A percentile compares a stretch with the other conserved stretches of the same genome.
Evolutionary conservation across 2,329 filamentous ascomycete species (phyloP).

Genomic region (Trichoderma endophyticum): DNA sequence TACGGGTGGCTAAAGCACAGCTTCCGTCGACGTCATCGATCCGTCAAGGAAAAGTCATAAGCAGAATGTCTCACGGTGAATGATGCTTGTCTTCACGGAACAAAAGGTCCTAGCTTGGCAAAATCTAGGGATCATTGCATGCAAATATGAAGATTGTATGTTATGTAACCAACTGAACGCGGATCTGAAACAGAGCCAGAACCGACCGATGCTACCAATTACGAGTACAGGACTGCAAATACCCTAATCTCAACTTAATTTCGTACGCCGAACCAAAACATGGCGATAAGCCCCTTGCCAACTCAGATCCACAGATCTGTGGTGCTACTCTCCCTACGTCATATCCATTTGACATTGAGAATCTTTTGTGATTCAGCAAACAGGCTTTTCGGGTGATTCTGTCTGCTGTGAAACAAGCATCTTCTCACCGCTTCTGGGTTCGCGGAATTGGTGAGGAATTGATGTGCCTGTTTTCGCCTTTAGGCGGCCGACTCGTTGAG

Average conservation of each 20-base stretch:
- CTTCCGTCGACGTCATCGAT: slow-evolving; percentile 13
- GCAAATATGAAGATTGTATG: neutral
- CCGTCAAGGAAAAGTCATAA: slow-evolving; percentile 7
- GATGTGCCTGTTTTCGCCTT: neutral
- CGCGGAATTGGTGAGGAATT: neutral
- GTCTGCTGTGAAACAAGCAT: slow-evolving; percentile 1
- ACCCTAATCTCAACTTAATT: neutral
- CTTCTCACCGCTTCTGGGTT: neutral
- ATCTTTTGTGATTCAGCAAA: neutral
- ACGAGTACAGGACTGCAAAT: neutral
- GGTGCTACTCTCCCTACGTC: slow-evolving; percentile 5
- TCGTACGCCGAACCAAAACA: neutral
- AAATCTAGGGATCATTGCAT: neutral
- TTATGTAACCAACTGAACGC: neutral
- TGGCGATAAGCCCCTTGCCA: neutral
- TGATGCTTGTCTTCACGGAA: slow-evolving; percentile 10
- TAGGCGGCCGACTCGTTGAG: slow-evolving; percentile 45
- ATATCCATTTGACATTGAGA: neutral
- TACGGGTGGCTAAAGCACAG: slow-evolving; percentile 10
- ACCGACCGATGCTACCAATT: neutral
- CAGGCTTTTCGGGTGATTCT: neutral
- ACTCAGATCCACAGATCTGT: neutral
- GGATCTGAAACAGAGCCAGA: neutral
- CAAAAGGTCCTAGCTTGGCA: slow-evolving; percentile 20
- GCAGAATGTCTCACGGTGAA: neutral